Evolutionary conservation across 257 asterid species (phyloP), one percentile per base, ranked within the genome.

Genomic region (Capsicum rhomboideum): DNA sequence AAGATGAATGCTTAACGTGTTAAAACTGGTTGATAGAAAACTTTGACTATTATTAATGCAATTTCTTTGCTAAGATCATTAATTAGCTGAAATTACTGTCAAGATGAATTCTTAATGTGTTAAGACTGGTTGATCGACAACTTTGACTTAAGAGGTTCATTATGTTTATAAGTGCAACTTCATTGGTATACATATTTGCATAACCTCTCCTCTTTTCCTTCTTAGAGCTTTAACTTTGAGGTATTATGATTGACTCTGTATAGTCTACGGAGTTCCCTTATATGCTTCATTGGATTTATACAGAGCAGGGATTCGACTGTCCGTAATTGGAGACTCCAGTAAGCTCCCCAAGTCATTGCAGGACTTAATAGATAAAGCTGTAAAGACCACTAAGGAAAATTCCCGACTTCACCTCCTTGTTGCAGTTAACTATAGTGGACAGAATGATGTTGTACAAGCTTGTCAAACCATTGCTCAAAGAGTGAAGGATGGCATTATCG

Each of bases 251-350:
- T 0, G 58, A 44, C 58, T 44, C 17, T 44, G 18, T 42, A 0
- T 6, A 12, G 7, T 44, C 42, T 46, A 8, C 8, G 29, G 59
- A 49, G 42, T 23, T 80, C 11, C 59, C 69, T 31, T 26, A 66
- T 16, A 40, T 64, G 34, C 20, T 21, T 71, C 67, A 37, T 54
- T 80, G 84, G 16, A 42, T 86, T 83, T 50, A 49, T 66, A 83
- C 93, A 93, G 97, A 64, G 88, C 86, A 52, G 87, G 85, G 49
- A 84, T 92, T 40, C 87, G 91, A 55, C 67, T 92, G 26, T 91
- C 97, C 26, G n/a, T 90, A 54, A 88, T 89, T 11, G 97, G 97
- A 6, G 95, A 91, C 84, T 50, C 92, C 21, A 68, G 94, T 74
- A 86, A 87, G 87, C 91, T 92, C 77, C 83, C 90, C 14, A 88